phyloP scores from a whole-genome alignment of 495 filamentous ascomycete species.

The Penicillium diatomitis region DNA sequence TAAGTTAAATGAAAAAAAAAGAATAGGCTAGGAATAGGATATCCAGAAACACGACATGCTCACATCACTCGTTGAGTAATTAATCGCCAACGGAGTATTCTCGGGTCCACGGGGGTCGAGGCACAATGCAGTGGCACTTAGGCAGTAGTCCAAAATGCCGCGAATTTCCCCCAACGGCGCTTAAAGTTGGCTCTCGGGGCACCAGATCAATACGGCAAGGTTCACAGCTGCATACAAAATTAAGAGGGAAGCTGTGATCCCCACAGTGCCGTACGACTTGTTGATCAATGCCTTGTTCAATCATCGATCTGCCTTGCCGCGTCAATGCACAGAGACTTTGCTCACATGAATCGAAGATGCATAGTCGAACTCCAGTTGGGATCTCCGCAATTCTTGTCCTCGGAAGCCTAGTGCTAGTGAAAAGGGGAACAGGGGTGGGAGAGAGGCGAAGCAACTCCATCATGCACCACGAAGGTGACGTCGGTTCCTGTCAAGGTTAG shows the following conservation, averaged over 20 bases:
- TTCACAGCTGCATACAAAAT: constrained; percentile 3
- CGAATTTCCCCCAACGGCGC: constrained; percentile 13
- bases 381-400: too few relatives aligned
- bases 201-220: neutral
- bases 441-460: too few relatives aligned
- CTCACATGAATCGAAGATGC: constrained; percentile 9
- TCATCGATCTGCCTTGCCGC: constrained; percentile 14
- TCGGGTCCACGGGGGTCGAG: too few relatives aligned
- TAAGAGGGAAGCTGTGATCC: constrained; percentile 15
- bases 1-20: neutral
- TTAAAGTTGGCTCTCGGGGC: constrained; percentile 3
- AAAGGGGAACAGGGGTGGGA: too few relatives aligned
- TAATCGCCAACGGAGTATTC: too few relatives aligned
- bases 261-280: constrained; percentile 15
- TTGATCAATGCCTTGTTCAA: constrained; percentile 7
- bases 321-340: constrained; percentile 15
- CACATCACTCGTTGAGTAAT: too few relatives aligned
- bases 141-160: neutral
- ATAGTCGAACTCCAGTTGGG: too few relatives aligned
- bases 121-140: too few relatives aligned
- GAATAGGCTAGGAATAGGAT: neutral
- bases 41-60: too few relatives aligned
- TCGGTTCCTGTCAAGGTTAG: too few relatives aligned
- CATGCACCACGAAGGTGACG: too few relatives aligned
- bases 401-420: too few relatives aligned